A percentile compares a stretch with the other conserved stretches of the same genome.
phyloP scores from a whole-genome alignment of 345 rosid genomes.

The Brassica carinata region DNA sequence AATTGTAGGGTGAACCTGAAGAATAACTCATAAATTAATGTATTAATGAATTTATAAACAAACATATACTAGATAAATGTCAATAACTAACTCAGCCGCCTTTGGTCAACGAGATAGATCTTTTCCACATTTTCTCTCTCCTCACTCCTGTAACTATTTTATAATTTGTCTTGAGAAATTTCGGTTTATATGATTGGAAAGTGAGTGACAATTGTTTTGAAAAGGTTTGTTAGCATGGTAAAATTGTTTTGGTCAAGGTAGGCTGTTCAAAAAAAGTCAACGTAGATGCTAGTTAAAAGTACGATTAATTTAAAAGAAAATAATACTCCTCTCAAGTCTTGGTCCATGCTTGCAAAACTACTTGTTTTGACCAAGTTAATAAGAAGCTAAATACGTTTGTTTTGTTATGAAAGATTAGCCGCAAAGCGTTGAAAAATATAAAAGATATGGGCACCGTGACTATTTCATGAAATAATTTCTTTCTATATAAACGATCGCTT shows the following conservation, averaged over 20 bases:
- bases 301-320: too few relatives aligned
- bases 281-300: background rate
- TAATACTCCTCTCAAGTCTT: background rate
- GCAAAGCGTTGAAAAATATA: too few relatives aligned
- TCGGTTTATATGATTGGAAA: background rate
- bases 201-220: background rate
- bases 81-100: conserved; percentile 35
- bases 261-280: background rate
- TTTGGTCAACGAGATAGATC: background rate
- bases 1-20: too few relatives aligned
- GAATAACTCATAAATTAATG: too few relatives aligned
- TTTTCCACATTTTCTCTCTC: background rate
- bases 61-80: background rate
- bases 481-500: too few relatives aligned
- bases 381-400: too few relatives aligned
- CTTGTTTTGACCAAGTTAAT: background rate
- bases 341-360: background rate
- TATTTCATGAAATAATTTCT: too few relatives aligned
- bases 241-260: background rate
- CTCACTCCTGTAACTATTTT: background rate
- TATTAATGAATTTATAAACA: background rate
- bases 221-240: background rate
- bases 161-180: background rate
- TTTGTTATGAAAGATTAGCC: too few relatives aligned
- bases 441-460: too few relatives aligned